Base-by-base conservation (phyloP, 2,329 filamentous ascomycete species). In the Cladophialophora carrionii region DNA sequence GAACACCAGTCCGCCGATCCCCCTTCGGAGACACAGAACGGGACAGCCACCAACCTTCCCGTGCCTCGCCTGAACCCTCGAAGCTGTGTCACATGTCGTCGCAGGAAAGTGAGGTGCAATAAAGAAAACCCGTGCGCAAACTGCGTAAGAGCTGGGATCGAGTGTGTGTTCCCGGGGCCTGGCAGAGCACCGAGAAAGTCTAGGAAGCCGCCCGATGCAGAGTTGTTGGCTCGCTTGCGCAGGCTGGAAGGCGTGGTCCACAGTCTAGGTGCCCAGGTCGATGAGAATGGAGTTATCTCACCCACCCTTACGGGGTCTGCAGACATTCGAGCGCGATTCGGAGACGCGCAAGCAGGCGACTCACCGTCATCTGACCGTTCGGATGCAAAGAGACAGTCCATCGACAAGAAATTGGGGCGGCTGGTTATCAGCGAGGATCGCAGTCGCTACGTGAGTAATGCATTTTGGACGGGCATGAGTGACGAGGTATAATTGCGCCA, bases 91-190 rank as follows among this genome's bases (percentile, higher is more conserved):
- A 81, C 80, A 48, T 82, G 80, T 68, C 79, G 80, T 31, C 77
- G 78, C 49, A 74, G 80, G 48, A 82, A 82, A 66, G 80, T 83
- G 17, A 77, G 79, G 59, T 83, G 81, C 69, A 80, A 82, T 67
- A 83, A 82, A 71, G 49, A 76, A 34, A 75, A 78, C 12, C 80
- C 80, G 29, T 83, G 81, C 70, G 79, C 78, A 37, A 82, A 83
- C 67, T 83, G 81, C 66, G 70, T 74, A 55, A 81, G 78, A 72
- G 78, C 78, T 0, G 77, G 83, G 54, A 85, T 85, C 66, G 84
- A 87, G 64, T 88, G 86, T 72, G 71, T 87, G n/a, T 88, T 86
- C 71, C 86, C 86, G 2, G 81, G 83, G 2, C 85, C 86, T 2
- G 86, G 85, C 3, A 78, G 86, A 64, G 85, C 86, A 4, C 85